phyloP scores from a whole-genome alignment of 176 grass and related monocot genomes.

The Elaeis guineensis region DNA sequence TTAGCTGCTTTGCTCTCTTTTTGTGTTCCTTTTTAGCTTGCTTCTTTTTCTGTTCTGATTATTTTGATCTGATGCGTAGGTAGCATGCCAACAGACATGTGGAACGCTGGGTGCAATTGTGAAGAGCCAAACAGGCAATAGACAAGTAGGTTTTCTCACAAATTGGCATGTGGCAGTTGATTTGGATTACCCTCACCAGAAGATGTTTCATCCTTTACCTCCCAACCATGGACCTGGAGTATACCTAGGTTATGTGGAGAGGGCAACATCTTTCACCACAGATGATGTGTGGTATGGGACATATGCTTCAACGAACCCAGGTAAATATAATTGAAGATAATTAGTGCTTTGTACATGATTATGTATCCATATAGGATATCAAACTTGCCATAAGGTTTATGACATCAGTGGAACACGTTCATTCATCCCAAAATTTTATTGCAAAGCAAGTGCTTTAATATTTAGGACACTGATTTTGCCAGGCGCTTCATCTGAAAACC shows the following conservation, averaged over 20 bases:
- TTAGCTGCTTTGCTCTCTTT: too few relatives aligned
- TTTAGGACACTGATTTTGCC: too few relatives aligned
- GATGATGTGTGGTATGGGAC: constrained; percentile 99
- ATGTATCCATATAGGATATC: constrained; percentile 3
- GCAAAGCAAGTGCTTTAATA: too few relatives aligned
- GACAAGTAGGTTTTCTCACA: constrained; percentile 93
- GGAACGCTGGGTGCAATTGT: constrained; percentile 93
- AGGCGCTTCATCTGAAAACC: too few relatives aligned
- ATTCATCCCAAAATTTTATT: too few relatives aligned
- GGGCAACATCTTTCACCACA: constrained; percentile 92
- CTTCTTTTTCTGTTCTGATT: too few relatives aligned
- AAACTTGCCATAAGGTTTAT: not conserved
- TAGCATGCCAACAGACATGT: constrained; percentile 94
- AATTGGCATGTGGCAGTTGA: constrained; percentile 93
- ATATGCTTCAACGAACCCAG: constrained; percentile 93
- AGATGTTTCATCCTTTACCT: constrained; percentile 98
- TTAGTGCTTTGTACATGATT: not conserved
- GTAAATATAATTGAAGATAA: constrained; percentile 33
- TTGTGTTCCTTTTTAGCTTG: too few relatives aligned
- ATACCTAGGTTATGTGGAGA: constrained; percentile 93
- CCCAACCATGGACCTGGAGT: constrained; percentile 97
- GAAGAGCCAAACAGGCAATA: constrained; percentile 81
- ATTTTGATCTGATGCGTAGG: constrained; percentile 24
- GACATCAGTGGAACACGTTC: too few relatives aligned
- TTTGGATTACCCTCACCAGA: constrained; percentile 95